Percentiles rank a stretch among this genome's conserved stretches.
phyloP scores from a whole-genome alignment of 768 basidiomycete genomes.

The Leccinum uliginosum region DNA sequence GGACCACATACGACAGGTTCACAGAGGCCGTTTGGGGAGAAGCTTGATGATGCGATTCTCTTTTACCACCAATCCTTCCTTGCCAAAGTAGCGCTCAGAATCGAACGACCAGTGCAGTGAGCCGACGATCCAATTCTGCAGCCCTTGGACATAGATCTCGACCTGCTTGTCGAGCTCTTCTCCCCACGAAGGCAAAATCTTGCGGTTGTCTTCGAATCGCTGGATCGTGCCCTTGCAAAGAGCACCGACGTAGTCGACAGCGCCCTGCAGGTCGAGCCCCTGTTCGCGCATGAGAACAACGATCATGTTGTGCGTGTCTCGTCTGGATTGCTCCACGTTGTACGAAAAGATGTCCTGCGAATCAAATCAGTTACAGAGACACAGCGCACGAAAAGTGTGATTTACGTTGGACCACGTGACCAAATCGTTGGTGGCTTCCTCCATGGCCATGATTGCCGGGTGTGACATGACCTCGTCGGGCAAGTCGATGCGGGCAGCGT shows the following conservation, averaged over 20 bases:
- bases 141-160: constrained; percentile 51
- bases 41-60: constrained; percentile 48
- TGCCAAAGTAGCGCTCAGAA: constrained; percentile 66
- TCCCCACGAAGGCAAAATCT: constrained; percentile 58
- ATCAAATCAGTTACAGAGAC: not conserved
- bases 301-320: constrained; percentile 70
- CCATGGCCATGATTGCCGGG: constrained; percentile 42
- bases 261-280: constrained; percentile 53
- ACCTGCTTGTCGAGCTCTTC: constrained; percentile 57
- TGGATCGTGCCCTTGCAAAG: constrained; percentile 55
- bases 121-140: constrained; percentile 71
- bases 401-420: constrained; percentile 46
- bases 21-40: constrained; percentile 35
- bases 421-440: constrained; percentile 47
- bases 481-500: constrained; percentile 46
- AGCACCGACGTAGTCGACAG: constrained; percentile 60
- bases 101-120: constrained; percentile 72
- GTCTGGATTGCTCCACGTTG: constrained; percentile 68
- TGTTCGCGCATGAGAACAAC: constrained; percentile 63
- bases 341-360: constrained; percentile 70
- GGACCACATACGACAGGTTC: not conserved
- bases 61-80: constrained; percentile 51
- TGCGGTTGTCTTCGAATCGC: constrained; percentile 44
- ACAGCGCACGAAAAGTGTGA: not conserved
- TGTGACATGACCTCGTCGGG: constrained; percentile 53